phyloP scores from a whole-genome alignment of 2,329 filamentous ascomycete species.

The Cytospora piceae region DNA sequence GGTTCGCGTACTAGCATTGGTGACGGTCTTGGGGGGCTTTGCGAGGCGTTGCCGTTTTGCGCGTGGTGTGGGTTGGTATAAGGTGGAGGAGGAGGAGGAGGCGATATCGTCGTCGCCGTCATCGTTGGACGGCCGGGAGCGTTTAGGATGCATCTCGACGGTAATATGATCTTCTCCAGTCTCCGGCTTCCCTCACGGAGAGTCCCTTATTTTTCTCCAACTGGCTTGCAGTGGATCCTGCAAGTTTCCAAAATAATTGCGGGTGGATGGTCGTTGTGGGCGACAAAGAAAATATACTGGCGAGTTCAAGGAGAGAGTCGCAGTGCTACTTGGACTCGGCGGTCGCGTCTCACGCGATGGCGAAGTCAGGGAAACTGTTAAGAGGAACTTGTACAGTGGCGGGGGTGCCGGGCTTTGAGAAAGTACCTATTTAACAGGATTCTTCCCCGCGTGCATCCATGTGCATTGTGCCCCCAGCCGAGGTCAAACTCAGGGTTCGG shows the following conservation, averaged over 20 bases:
- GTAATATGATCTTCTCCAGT: background rate
- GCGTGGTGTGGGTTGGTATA: constrained; percentile 1
- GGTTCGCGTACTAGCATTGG: background rate
- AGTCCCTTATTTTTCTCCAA: background rate
- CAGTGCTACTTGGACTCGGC: background rate
- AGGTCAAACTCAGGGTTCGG: background rate
- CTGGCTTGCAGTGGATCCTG: background rate
- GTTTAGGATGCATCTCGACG: constrained; percentile 25
- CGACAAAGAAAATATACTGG: background rate
- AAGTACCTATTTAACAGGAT: background rate
- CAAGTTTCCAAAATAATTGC: background rate
- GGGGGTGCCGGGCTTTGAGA: background rate
- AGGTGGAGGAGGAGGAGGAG: background rate
- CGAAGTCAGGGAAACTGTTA: background rate
- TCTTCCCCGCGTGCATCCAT: background rate
- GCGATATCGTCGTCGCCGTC: constrained; percentile 3
- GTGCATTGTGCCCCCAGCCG: background rate
- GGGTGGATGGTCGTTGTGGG: background rate
- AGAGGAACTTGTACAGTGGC: background rate
- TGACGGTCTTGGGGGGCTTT: background rate
- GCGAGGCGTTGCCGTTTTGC: constrained; percentile 18
- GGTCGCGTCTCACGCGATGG: background rate
- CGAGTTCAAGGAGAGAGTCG: background rate
- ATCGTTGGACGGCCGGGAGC: constrained; percentile 6
- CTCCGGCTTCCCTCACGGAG: background rate